These are phyloP conservation scores for Trichodelitschia bisporula DNA, from an alignment of 495 filamentous ascomycete genomes.

Conservation along the genomic window DNA sequence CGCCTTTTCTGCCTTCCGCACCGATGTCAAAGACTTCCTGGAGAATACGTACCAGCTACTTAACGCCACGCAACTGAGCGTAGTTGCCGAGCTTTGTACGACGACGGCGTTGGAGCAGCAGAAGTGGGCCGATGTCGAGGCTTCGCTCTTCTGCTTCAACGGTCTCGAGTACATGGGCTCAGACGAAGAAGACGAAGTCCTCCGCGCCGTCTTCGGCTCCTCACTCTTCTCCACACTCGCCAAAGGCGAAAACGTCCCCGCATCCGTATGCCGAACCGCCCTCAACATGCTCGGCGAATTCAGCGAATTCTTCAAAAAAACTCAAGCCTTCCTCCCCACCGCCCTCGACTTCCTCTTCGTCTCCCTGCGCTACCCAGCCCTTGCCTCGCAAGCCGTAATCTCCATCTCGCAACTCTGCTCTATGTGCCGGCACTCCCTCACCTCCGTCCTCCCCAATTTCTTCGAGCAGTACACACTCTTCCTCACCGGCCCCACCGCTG, in stretches of 20 bases:
- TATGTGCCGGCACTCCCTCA: constrained; percentile 48
- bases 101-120: not conserved
- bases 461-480: constrained; percentile 52
- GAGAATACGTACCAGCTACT: too few relatives aligned
- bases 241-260: constrained; percentile 17
- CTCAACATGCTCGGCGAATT: constrained; percentile 58
- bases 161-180: too few relatives aligned
- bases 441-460: constrained; percentile 47
- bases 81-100: too few relatives aligned
- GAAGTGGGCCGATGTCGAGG: constrained; percentile 59
- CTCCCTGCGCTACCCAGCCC: constrained; percentile 36
- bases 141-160: constrained; percentile 53
- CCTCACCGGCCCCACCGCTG: constrained; percentile 30
- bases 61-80: too few relatives aligned
- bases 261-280: constrained; percentile 50
- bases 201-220: constrained; percentile 45
- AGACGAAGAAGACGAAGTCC: constrained; percentile 41
- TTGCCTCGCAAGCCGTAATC: constrained; percentile 48
- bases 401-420: constrained; percentile 63
- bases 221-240: constrained; percentile 34
- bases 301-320: constrained; percentile 55
- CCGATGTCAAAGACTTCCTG: too few relatives aligned
- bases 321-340: constrained; percentile 41
- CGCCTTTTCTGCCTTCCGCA: too few relatives aligned
- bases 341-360: constrained; percentile 65